Evolutionary conservation across 257 asterid genomes (phyloP).

Genomic region (Solanum microdontum): DNA sequence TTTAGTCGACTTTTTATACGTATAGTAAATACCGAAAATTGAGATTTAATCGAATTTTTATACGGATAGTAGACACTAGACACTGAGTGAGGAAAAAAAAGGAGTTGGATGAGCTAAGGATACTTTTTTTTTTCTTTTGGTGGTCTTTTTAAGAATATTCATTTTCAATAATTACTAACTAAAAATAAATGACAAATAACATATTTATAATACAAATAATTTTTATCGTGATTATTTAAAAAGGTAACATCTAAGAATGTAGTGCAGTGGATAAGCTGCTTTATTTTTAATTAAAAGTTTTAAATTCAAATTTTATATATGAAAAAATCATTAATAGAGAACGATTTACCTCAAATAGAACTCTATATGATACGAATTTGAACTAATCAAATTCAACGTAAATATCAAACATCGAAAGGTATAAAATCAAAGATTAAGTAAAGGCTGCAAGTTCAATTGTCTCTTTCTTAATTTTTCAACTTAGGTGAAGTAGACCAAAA

Average conservation of each 20-base stretch:
- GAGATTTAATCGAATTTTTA: not conserved
- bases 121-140: not conserved
- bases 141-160: not conserved
- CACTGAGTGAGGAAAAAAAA: not conserved
- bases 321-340: too few relatives aligned
- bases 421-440: not conserved
- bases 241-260: not conserved
- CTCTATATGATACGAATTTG: accelerated
- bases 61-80: too few relatives aligned
- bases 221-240: not conserved
- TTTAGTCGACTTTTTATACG: accelerated
- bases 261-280: accelerated
- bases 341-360: accelerated
- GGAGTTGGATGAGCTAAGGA: not conserved
- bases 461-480: not conserved
- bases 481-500: not conserved
- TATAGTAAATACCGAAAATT: accelerated
- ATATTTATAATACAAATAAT: not conserved
- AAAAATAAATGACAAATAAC: not conserved
- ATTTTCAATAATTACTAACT: not conserved
- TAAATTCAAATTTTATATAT: too few relatives aligned
- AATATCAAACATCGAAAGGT: too few relatives aligned
- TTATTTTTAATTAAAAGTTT: too few relatives aligned
- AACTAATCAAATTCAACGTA: too few relatives aligned
- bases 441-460: not conserved